Base-by-base conservation (phyloP, 345 rosid genomes). In the Melaleuca alternifolia region DNA sequence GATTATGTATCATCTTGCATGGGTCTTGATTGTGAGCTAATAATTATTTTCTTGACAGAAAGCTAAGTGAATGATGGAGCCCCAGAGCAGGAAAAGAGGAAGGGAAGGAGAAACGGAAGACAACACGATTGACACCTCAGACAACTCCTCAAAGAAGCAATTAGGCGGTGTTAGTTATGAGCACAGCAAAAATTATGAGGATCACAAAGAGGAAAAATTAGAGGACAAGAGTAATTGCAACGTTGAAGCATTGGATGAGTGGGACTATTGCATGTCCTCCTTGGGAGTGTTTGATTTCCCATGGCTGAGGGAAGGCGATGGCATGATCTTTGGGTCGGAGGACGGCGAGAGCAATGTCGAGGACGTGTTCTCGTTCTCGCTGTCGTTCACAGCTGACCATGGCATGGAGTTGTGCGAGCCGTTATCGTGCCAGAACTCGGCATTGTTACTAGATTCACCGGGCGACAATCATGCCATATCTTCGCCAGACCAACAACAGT, bases 261-360 rank as follows among this genome's bases (percentile, higher is more conserved):
- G 81, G 81, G 48, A 37, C 46, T 71, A 37, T 71, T 71, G 81
- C 81, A 71, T 71, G 81, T 71, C 81, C 48, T 71, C 48, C 81
- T 9, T 71, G 2, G 93, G 94, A 52, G 97, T 93, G 30, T 94
- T 93, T 48, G 97, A 94, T 87, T 93, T 93, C 86, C 97, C 96
- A 3, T 93, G 96, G 97, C 86, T 93, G 62, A 89, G 87, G 50
- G 85, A 56, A 44, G 85, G 86, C 44, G 95, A 93, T 85, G 93
- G 95, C 53, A 88, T 91, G 92, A 91, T 94, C 71, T 90, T 89
- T 1, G 87, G 88, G 76, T 86, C 92, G 9, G 92, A 91, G n/a
- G 85, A 56, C 7, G 56, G 85, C 48, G 61, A 56, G 33, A 91
- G 94, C 90, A 85, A 86, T 86, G 86, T 91, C 82, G 83, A 92